phyloP scores from a whole-genome alignment of 2,329 filamentous ascomycete species.

The Cytospora chrysosperma region DNA sequence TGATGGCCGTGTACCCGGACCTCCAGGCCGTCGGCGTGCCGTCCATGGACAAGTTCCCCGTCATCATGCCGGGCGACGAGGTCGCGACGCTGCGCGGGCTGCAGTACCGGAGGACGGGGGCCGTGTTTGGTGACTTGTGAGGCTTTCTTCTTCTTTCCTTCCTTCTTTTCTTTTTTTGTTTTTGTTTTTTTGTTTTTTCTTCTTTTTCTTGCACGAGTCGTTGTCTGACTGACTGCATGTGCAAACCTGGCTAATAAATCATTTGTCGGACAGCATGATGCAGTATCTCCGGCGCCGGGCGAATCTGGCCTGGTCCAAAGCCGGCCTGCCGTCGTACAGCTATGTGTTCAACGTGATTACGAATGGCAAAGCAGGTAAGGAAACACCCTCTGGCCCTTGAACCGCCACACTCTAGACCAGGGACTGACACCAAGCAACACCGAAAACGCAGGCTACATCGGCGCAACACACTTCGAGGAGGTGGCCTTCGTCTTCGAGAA shows the following conservation, averaged over 20 bases:
- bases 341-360: constrained; percentile 47
- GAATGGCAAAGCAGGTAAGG: constrained; percentile 28
- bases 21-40: constrained; percentile 18
- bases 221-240: too few relatives aligned
- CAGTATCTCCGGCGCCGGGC: constrained; percentile 38
- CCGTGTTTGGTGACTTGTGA: constrained; percentile 24
- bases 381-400: too few relatives aligned
- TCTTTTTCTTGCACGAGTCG: too few relatives aligned
- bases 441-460: neutral
- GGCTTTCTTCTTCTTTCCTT: neutral
- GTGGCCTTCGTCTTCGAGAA: constrained; percentile 57
- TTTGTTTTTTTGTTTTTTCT: too few relatives aligned
- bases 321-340: constrained; percentile 31
- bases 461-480: constrained; percentile 43
- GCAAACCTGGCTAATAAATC: neutral
- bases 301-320: constrained; percentile 52
- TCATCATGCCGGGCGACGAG: constrained; percentile 13
- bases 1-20: constrained; percentile 16
- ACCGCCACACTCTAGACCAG: constrained; percentile 18
- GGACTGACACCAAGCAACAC: neutral
- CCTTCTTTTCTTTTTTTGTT: too few relatives aligned
- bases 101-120: constrained; percentile 20
- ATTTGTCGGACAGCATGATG: neutral
- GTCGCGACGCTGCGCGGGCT: constrained; percentile 15
- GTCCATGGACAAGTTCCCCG: constrained; percentile 18